A percentile compares a stretch with the other conserved stretches of the same genome.
phyloP scores from a whole-genome alignment of 331 rosid genomes.

The Ulmus americana region DNA sequence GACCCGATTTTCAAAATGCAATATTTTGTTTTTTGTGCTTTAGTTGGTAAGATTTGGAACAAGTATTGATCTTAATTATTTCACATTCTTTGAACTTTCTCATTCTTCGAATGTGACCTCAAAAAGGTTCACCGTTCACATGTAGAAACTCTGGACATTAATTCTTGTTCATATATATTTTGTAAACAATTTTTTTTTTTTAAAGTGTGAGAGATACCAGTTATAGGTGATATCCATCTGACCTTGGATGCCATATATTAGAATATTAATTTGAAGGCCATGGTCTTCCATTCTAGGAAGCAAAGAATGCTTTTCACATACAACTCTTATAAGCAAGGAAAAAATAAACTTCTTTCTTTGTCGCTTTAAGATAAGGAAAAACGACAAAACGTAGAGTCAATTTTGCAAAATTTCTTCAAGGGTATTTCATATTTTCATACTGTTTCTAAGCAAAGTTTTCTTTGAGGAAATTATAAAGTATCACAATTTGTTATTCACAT shows the following conservation, averaged over 20 bases:
- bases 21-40: not conserved
- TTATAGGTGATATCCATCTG: not conserved
- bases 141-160: not conserved
- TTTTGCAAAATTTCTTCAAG: too few relatives aligned
- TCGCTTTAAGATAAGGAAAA: not conserved
- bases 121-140: not conserved
- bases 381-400: too few relatives aligned
- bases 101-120: not conserved
- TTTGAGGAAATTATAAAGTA: not conserved
- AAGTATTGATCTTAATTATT: not conserved
- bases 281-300: not conserved
- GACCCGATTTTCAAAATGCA: not conserved
- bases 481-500: not conserved
- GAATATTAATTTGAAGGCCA: slow-evolving; percentile 8
- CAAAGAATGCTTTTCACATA: not conserved
- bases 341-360: not conserved
- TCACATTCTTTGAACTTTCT: not conserved
- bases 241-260: slow-evolving; percentile 1
- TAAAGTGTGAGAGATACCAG: not conserved
- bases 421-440: not conserved
- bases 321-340: not conserved
- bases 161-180: not conserved
- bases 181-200: not conserved
- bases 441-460: not conserved
- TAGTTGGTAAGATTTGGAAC: slow-evolving; percentile 5